Evolutionary conservation across 2,329 filamentous ascomycete species (phyloP).

Genomic region (Penicillium sp.): DNA sequence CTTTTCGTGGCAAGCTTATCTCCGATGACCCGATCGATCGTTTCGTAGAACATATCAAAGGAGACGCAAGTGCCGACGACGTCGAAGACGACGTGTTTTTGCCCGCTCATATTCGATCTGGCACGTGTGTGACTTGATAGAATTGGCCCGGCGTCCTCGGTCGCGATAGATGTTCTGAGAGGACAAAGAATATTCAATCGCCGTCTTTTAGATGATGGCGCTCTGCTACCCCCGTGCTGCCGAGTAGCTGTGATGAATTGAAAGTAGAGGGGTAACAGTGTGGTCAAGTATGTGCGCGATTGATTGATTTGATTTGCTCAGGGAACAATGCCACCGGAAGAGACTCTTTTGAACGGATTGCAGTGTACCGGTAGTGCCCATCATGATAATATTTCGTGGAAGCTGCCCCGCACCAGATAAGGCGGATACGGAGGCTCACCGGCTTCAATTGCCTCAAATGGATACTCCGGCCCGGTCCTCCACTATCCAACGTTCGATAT

Average conservation of each 20-base stretch:
- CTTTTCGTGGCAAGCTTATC: slow-evolving; percentile 30
- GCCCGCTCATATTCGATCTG: background rate
- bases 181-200: background rate
- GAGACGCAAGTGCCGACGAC: slow-evolving; percentile 52
- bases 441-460: too few relatives aligned
- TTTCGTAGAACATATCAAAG: slow-evolving; percentile 43
- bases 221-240: too few relatives aligned
- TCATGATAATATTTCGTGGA: too few relatives aligned
- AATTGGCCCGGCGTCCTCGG: background rate
- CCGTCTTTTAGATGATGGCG: background rate
- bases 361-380: background rate
- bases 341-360: background rate
- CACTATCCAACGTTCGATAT: too few relatives aligned
- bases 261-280: background rate
- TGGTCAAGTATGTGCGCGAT: background rate
- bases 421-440: too few relatives aligned
- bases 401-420: too few relatives aligned
- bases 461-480: too few relatives aligned
- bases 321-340: background rate
- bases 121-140: background rate
- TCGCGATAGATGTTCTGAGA: background rate
- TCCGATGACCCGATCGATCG: slow-evolving; percentile 41
- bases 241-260: background rate
- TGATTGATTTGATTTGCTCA: background rate
- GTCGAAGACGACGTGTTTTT: slow-evolving; percentile 52